Conservation (phyloP, 768 basidiomycete species). For the Serendipita sp. region DNA sequence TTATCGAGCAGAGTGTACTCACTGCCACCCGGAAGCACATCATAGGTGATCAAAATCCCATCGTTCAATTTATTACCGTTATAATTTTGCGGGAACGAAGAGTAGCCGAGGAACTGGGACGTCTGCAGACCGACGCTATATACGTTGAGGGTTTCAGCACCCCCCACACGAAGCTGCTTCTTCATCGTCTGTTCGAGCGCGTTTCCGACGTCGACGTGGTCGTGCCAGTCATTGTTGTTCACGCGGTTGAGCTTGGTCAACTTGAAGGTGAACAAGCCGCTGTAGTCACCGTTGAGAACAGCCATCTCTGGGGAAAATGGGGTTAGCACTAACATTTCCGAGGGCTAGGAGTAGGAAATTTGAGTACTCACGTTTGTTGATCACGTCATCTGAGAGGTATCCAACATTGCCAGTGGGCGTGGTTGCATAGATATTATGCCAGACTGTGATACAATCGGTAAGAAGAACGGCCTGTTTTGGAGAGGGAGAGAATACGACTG, state of each 20-base stretch:
- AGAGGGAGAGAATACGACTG: too few relatives aligned
- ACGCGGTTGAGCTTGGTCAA: not conserved
- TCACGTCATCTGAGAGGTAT: too few relatives aligned
- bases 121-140: not conserved
- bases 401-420: too few relatives aligned
- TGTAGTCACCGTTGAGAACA: too few relatives aligned
- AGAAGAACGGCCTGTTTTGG: too few relatives aligned
- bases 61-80: conserved; percentile 28
- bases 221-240: not conserved
- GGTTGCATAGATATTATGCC: too few relatives aligned
- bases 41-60: conserved; percentile 26
- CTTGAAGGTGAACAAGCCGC: not conserved
- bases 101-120: conserved; percentile 18
- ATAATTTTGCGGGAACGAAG: conserved; percentile 35
- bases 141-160: not conserved
- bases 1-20: too few relatives aligned
- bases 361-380: too few relatives aligned
- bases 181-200: not conserved
- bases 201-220: not conserved
- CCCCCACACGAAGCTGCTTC: not conserved
- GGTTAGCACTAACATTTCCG: too few relatives aligned
- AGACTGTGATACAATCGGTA: too few relatives aligned
- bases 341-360: too few relatives aligned
- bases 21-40: conserved; percentile 25
- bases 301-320: too few relatives aligned